A percentile compares a stretch with the other conserved stretches of the same genome.
phyloP scores from a whole-genome alignment of 2,329 filamentous ascomycete genomes.

The Alternaria ventricosa region DNA sequence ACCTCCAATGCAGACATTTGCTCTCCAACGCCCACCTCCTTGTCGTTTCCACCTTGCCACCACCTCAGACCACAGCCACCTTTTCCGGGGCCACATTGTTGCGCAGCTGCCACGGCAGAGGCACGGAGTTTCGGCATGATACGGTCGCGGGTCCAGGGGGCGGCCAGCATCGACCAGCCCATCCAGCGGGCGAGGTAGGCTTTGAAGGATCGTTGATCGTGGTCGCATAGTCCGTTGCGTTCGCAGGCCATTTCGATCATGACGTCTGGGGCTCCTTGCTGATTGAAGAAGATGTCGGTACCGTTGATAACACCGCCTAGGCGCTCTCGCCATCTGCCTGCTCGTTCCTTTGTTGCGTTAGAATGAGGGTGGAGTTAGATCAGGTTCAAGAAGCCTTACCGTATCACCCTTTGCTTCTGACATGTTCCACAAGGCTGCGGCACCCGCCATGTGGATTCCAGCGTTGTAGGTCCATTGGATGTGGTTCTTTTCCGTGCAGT shows the following conservation, averaged over 20 bases:
- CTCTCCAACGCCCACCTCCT: constrained; percentile 61
- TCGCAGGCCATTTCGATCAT: constrained; percentile 58
- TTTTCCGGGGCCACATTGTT: constrained; percentile 60
- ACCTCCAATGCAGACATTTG: constrained; percentile 65
- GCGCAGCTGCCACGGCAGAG: constrained; percentile 62
- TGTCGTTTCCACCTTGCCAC: constrained; percentile 53
- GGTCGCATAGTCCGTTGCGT: constrained; percentile 51
- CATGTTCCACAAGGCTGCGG: constrained; percentile 55
- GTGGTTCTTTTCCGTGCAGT: constrained; percentile 52
- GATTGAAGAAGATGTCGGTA: constrained; percentile 51
- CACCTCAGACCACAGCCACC: constrained; percentile 55
- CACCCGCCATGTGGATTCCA: constrained; percentile 53
- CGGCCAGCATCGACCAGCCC: constrained; percentile 47
- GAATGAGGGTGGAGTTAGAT: not conserved
- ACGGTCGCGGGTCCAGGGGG: constrained; percentile 40
- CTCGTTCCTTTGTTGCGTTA: constrained; percentile 19
- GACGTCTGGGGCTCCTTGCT: constrained; percentile 51
- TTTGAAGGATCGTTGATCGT: constrained; percentile 55
- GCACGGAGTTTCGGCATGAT: constrained; percentile 60
- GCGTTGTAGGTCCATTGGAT: constrained; percentile 56
- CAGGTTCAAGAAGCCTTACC: not conserved
- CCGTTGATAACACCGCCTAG: constrained; percentile 41
- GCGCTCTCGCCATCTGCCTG: constrained; percentile 29
- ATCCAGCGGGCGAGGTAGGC: constrained; percentile 52
- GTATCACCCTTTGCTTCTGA: constrained; percentile 46